Evolutionary conservation across 371 early-diverging fungal species (phyloP).

Genomic region (Mucor ambiguus): DNA sequence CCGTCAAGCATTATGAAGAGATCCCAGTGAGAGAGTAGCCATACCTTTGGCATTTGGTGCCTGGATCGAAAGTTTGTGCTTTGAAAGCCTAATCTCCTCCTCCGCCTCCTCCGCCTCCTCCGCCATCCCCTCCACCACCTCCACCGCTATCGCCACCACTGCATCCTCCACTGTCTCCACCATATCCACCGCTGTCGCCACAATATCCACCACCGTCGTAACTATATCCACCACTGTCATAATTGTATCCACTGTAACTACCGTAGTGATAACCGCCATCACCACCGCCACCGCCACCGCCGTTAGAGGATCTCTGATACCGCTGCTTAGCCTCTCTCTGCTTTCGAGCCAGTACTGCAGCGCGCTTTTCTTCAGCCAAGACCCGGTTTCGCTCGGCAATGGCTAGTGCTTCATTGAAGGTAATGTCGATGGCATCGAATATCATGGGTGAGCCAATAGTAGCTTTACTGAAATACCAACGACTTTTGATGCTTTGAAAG

Average conservation of each 20-base stretch:
- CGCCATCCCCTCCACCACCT: background rate
- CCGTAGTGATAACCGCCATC: background rate
- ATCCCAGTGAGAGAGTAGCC: too few relatives aligned
- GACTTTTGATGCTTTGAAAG: background rate
- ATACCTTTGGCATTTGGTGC: background rate
- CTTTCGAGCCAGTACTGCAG: background rate
- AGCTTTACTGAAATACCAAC: background rate
- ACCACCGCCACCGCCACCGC: constrained; percentile 14
- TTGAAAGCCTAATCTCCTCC: background rate
- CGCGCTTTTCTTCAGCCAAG: too few relatives aligned
- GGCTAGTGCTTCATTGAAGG: background rate
- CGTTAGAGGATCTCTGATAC: background rate
- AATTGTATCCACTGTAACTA: background rate
- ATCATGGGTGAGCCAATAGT: background rate
- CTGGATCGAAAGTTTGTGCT: background rate
- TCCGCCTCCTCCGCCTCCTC: background rate
- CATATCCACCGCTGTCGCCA: background rate
- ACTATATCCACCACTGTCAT: constrained; percentile 6
- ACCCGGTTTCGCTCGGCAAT: background rate
- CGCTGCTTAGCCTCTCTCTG: background rate
- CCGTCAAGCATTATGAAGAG: too few relatives aligned
- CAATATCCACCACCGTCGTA: constrained; percentile 22
- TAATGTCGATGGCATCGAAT: background rate
- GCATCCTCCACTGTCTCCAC: background rate
- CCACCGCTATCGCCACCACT: background rate